phyloP scores from a whole-genome alignment of 805 yeast genomes.

The Suhomyces tanzawaensis region DNA sequence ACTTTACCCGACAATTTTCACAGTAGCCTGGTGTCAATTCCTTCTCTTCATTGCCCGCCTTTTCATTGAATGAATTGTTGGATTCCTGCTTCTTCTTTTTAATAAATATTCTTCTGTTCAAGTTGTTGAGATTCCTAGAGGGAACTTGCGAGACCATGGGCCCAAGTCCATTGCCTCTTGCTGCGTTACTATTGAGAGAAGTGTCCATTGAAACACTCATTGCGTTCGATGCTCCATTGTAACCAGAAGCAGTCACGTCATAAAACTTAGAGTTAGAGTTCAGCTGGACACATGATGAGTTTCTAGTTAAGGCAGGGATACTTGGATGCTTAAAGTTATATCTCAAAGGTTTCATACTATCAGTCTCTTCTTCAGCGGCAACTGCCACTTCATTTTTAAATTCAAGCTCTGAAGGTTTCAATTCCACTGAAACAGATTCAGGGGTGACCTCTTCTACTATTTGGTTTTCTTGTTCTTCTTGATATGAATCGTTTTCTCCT shows the following conservation, averaged over 20 bases:
- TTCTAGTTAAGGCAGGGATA: conserved; percentile 29
- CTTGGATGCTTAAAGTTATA: conserved; percentile 26
- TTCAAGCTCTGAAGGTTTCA: neutral
- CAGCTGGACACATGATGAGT: conserved; percentile 37
- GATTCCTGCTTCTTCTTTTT: conserved; percentile 33
- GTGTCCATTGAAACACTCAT: conserved; percentile 41
- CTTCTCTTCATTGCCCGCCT: conserved; percentile 20
- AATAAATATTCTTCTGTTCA: conserved; percentile 46
- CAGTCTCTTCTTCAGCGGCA: conserved; percentile 14
- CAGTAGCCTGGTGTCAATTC: conserved; percentile 73
- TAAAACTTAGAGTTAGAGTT: conserved; percentile 40
- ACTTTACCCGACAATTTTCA: conserved; percentile 87
- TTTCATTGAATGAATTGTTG: conserved; percentile 14
- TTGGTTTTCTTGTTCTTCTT: conserved; percentile 12
- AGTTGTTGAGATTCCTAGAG: conserved; percentile 48
- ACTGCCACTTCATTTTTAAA: neutral
- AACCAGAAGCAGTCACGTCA: conserved; percentile 46
- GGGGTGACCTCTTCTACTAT: conserved; percentile 1
- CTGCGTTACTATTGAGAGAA: conserved; percentile 32
- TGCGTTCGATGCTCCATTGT: conserved; percentile 45
- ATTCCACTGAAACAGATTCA: neutral
- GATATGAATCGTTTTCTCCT: conserved; percentile 9
- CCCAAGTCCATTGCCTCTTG: conserved; percentile 52
- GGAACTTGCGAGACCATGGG: conserved; percentile 58
- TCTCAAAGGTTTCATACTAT: conserved; percentile 4